These are phyloP conservation scores for Artemisia argyi DNA, from an alignment of 129 eudicot species.

Conservation along the genomic window DNA sequence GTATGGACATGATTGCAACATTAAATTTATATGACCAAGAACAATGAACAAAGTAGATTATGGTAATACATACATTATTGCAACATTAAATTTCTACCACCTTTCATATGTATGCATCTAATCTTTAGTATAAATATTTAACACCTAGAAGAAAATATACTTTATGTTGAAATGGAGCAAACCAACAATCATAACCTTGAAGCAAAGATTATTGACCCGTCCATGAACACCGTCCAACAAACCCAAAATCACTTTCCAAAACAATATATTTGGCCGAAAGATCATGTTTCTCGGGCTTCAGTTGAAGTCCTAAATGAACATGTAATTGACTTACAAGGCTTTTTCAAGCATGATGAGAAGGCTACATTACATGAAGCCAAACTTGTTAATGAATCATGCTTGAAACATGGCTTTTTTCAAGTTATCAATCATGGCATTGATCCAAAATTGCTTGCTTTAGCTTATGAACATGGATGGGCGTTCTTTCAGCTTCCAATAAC, in stretches of 20 bases:
- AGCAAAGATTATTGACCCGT: constrained; percentile 20
- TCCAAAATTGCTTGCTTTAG: too few relatives aligned
- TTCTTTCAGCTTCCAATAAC: constrained; percentile 5
- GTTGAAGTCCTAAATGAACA: constrained; percentile 32
- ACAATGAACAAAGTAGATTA: too few relatives aligned
- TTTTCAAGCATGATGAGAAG: constrained; percentile 32
- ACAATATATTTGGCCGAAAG: constrained; percentile 46
- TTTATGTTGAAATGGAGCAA: constrained; percentile 17
- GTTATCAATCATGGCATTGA: too few relatives aligned
- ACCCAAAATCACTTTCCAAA: constrained; percentile 27
- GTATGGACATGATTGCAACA: too few relatives aligned
- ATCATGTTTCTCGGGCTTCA: constrained; percentile 10
- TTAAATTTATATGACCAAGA: too few relatives aligned
- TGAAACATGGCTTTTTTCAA: too few relatives aligned
- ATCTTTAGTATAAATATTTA: constrained; percentile 17
- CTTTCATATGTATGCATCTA: not conserved
- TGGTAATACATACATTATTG: too few relatives aligned
- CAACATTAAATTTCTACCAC: too few relatives aligned
- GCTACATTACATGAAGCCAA: constrained; percentile 28
- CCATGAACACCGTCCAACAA: constrained; percentile 14
- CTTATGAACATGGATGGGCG: too few relatives aligned
- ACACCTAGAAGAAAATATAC: not conserved
- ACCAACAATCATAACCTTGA: not conserved
- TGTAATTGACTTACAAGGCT: constrained; percentile 40
- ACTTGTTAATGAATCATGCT: constrained; percentile 33